Evolutionary conservation across 179 eudicot genomes (phyloP).

Genomic region (Actinidia polygama): DNA sequence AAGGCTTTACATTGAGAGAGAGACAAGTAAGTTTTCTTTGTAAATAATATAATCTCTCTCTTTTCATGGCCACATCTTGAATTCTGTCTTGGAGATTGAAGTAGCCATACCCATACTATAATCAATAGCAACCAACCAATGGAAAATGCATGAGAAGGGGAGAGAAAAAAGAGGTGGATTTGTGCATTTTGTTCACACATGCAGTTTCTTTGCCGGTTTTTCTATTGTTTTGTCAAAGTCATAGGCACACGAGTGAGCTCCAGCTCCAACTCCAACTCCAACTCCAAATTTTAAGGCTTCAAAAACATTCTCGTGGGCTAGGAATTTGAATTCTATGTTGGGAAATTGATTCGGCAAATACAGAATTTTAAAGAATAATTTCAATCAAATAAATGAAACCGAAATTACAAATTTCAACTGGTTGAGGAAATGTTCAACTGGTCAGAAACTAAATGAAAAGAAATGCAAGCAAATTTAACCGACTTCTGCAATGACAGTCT

Average conservation of each 20-base stretch:
- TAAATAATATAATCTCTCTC: background rate
- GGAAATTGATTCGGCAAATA: too few species aligned
- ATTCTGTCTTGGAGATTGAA: constrained; percentile 18
- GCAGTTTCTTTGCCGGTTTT: constrained; percentile 14
- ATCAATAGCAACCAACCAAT: constrained; percentile 28
- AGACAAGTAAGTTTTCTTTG: background rate
- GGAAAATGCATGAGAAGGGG: constrained; percentile 19
- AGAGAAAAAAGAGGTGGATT: constrained; percentile 21
- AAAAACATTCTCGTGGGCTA: constrained; percentile 42
- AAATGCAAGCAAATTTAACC: too few species aligned
- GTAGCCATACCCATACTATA: constrained; percentile 19
- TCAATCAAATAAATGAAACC: too few species aligned
- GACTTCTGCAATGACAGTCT: too few species aligned
- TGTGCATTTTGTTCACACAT: constrained; percentile 23
- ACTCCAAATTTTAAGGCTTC: constrained; percentile 42
- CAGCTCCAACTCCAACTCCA: too few species aligned
- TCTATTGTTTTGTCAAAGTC: constrained; percentile 31
- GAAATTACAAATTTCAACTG: too few species aligned
- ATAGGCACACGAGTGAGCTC: constrained; percentile 43
- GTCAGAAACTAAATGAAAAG: too few species aligned
- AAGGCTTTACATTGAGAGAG: constrained; percentile 8
- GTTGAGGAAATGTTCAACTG: too few species aligned
- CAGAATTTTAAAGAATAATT: too few species aligned
- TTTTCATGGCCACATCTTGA: constrained; percentile 16
- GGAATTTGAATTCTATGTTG: constrained; percentile 28